Evolutionary conservation across 2,329 filamentous ascomycete species (phyloP).

Genomic region (Colletotrichum costaricense): DNA sequence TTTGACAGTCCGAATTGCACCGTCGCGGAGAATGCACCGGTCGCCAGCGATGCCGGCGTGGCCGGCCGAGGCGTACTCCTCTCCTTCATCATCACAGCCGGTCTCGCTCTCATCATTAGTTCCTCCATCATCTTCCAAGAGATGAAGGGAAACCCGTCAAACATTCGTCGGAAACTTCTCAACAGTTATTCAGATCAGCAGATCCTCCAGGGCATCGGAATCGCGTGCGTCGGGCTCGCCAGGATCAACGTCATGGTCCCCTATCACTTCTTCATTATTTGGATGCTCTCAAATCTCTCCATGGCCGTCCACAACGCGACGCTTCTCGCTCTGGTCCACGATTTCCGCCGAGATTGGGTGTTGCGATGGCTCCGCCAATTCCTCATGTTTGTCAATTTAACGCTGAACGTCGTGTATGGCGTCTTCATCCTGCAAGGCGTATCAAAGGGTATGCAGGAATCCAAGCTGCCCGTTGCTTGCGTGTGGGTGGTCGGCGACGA

Average conservation of each 20-base stretch:
- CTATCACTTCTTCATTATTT: constrained; percentile 79
- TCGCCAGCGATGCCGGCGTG: constrained; percentile 65
- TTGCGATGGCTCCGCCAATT: constrained; percentile 73
- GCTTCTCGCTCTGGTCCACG: constrained; percentile 72
- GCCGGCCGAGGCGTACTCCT: constrained; percentile 70
- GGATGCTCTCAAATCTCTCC: constrained; percentile 73
- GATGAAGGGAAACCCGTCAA: constrained; percentile 57
- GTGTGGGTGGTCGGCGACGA: constrained; percentile 60
- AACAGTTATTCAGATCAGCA: constrained; percentile 76
- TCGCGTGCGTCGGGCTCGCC: constrained; percentile 72
- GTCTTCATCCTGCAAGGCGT: constrained; percentile 68
- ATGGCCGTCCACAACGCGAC: constrained; percentile 75
- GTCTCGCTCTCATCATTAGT: constrained; percentile 65
- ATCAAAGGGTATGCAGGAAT: constrained; percentile 59
- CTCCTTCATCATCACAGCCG: constrained; percentile 74
- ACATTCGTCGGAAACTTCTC: constrained; percentile 72
- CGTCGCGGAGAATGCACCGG: constrained; percentile 48
- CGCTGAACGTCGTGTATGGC: constrained; percentile 66
- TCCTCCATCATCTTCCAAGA: constrained; percentile 68
- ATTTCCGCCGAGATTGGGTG: constrained; percentile 75
- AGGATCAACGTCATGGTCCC: constrained; percentile 69
- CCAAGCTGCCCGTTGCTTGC: constrained; percentile 70
- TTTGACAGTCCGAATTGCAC: constrained; percentile 22
- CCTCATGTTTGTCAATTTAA: constrained; percentile 74
- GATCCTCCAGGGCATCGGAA: constrained; percentile 76